phyloP scores from a whole-genome alignment of 371 early-diverging fungal species.

The Zychaea mexicana region DNA sequence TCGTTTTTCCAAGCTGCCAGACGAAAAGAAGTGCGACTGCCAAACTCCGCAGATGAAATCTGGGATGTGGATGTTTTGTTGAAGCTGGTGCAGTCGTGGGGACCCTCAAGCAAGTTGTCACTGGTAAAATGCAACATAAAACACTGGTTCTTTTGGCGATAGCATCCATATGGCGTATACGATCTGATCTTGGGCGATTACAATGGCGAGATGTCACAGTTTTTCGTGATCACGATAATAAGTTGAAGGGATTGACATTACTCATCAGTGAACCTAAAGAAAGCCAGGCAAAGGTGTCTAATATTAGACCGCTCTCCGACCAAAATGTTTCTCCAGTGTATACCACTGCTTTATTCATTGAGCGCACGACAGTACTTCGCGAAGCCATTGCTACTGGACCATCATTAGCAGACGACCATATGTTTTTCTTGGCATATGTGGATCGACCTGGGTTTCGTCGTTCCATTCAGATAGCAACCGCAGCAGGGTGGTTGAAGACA shows the following conservation, averaged over 20 bases:
- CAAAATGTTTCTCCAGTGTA: conserved; percentile 5
- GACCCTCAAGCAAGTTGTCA: not conserved
- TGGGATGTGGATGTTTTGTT: not conserved
- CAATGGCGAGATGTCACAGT: conserved; percentile 18
- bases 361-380: not conserved
- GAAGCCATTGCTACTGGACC: too few relatives aligned
- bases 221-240: not conserved
- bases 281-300: conserved; percentile 9
- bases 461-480: not conserved
- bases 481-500: not conserved
- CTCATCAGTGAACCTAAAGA: conserved; percentile 19
- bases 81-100: not conserved
- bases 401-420: not conserved
- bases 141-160: conserved; percentile 9
- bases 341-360: conserved; percentile 8
- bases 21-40: not conserved
- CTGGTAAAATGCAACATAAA: conserved; percentile 15
- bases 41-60: not conserved
- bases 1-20: not conserved
- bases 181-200: conserved; percentile 17
- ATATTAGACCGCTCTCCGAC: conserved; percentile 5
- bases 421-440: not conserved
- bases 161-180: conserved; percentile 20
- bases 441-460: not conserved
- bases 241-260: not conserved